Base-by-base conservation (phyloP, 2,329 filamentous ascomycete genomes). In the Fusarium sp. region DNA sequence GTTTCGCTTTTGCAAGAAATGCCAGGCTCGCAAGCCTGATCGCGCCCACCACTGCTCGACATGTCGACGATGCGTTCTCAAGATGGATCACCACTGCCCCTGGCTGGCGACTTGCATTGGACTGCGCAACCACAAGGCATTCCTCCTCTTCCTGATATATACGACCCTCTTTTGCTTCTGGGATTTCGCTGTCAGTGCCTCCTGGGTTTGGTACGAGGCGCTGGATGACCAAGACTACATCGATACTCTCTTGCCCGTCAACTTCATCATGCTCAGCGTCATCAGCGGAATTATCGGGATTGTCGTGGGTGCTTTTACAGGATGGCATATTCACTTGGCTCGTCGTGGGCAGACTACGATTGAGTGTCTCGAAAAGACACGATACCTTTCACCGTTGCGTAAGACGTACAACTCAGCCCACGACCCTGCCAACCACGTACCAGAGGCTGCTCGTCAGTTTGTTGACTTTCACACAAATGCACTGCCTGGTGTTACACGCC, bases 41-140 rank as follows among this genome's bases (percentile, higher is more conserved):
- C 93, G 96, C 65, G 90, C 95, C 33, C 96, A 99, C 80, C 96
- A 99, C 83, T 99, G 96, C 86, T 97, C 94, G 13, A 97, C 94
- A 6, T 99, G 96, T 82, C 90, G 91, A 72, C 91, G 92, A 76
- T 99, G 96, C 79, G 95, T 99, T 26, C 86, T 99, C 79, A 99
- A 99, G 85, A 99, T 99, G 96, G 96, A 99, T 78, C 96, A 99
- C 80, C 96, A 99, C 82, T 99, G 96, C 79, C 96, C 96, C 17
- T 99, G 96, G 96, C 87, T 99, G 50, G 95, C 96, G 28, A 97
- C 94, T 6, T 99, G 96, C 80, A 92, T 99, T 63, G 96, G 96
- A 20, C 84, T 99, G 69, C 90, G 89, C 76, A 99, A 99, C 81
- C 97, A 98, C 85, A 99, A 99, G 82, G 87, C 95, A 0, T 99